Conservation (phyloP, 768 basidiomycete species). For the Macrolepiota dolichaula region DNA sequence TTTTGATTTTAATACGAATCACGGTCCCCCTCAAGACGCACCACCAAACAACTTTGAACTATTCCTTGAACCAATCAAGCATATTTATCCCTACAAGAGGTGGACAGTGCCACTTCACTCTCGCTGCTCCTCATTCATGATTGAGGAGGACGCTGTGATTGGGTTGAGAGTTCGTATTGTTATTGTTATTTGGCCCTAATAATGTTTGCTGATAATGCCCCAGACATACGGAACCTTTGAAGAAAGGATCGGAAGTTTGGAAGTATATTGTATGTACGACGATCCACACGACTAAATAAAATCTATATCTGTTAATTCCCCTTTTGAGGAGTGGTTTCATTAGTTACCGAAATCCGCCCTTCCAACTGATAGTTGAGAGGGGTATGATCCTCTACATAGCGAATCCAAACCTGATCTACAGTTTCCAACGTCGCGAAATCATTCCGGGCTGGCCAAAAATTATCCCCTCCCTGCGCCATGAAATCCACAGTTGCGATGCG, state of each 20-base stretch:
- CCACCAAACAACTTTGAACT: background rate
- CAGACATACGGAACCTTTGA: constrained; percentile 4
- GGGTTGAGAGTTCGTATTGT: background rate
- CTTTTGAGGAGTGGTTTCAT: constrained; percentile 19
- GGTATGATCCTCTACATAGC: constrained; percentile 23
- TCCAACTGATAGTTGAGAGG: constrained; percentile 23
- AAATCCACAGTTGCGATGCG: constrained; percentile 30
- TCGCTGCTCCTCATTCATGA: constrained; percentile 6
- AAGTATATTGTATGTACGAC: constrained; percentile 10
- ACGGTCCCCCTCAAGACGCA: background rate
- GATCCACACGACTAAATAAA: background rate
- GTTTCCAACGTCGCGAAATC: constrained; percentile 27
- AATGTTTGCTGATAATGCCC: background rate
- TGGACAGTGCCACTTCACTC: background rate
- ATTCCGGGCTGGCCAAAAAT: constrained; percentile 26
- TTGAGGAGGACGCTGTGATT: constrained; percentile 6
- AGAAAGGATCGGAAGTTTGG: constrained; percentile 1
- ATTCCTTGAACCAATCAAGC: background rate
- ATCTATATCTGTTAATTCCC: constrained; percentile 4
- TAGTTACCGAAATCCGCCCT: constrained; percentile 20
- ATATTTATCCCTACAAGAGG: background rate
- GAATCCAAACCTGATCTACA: constrained; percentile 28
- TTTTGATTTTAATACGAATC: constrained; percentile 13
- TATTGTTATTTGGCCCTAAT: background rate
- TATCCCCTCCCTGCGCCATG: constrained; percentile 32